These are phyloP conservation scores for Oryza meridionalis DNA, from an alignment of 176 grass and related monocot species.

Conservation along the genomic window DNA sequence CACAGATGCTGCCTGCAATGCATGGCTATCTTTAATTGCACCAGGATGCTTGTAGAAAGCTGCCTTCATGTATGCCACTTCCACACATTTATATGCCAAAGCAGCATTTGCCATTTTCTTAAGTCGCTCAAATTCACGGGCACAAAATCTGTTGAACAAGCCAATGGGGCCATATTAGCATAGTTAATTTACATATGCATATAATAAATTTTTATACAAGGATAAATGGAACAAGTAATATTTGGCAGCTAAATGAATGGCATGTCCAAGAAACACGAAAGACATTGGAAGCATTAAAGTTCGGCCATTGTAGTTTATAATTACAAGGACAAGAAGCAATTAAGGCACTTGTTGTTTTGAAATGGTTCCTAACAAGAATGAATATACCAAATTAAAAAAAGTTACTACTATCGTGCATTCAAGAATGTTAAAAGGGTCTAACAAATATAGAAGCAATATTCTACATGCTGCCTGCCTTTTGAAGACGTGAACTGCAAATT, in stretches of 20 bases:
- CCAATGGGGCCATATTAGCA: conserved; percentile 35
- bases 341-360: not conserved
- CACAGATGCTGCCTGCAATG: conserved; percentile 65
- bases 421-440: conserved; percentile 28
- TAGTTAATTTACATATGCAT: conserved; percentile 24
- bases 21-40: conserved; percentile 76
- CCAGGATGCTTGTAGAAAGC: conserved; percentile 80
- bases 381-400: conserved; percentile 27
- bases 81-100: conserved; percentile 96
- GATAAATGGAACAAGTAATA: not conserved
- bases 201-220: conserved; percentile 15
- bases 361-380: conserved; percentile 13
- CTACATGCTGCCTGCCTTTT: conserved; percentile 14
- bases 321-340: conserved; percentile 18
- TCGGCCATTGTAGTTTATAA: conserved; percentile 8
- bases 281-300: not conserved
- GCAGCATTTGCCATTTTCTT: conserved; percentile 87
- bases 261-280: not conserved
- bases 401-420: not conserved
- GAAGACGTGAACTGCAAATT: conserved; percentile 21
- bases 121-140: conserved; percentile 71
- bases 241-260: conserved; percentile 23
- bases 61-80: conserved; percentile 91
- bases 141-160: conserved; percentile 68
- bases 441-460: conserved; percentile 16